Evolutionary conservation across 768 basidiomycete genomes (phyloP).

Genomic region (Hygrophorus russula): DNA sequence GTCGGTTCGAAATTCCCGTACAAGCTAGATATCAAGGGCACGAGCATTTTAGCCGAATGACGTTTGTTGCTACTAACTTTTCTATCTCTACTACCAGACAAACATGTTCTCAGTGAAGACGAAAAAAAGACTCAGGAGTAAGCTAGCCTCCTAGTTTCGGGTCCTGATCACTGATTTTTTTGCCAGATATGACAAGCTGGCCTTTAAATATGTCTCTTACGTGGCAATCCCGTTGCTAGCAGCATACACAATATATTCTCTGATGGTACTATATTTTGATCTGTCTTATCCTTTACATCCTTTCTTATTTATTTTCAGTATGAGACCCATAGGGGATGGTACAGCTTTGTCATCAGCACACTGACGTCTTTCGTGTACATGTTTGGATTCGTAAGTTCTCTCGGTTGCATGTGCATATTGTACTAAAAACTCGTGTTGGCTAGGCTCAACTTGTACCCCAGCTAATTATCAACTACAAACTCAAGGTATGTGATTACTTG

Average conservation of each 20-base stretch:
- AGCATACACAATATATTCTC: constrained; percentile 69
- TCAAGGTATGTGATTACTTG: constrained; percentile 54
- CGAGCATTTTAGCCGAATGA: constrained; percentile 8
- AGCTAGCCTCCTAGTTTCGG: constrained; percentile 14
- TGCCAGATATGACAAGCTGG: constrained; percentile 75
- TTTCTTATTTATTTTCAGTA: constrained; percentile 19
- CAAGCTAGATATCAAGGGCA: constrained; percentile 72
- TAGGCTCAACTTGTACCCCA: constrained; percentile 82
- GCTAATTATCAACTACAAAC: constrained; percentile 93
- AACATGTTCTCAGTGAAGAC: constrained; percentile 91
- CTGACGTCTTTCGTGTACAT: constrained; percentile 89
- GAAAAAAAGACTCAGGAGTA: constrained; percentile 98
- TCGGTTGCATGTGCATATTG: constrained; percentile 5
- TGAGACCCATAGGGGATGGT: constrained; percentile 88
- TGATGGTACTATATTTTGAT: constrained; percentile 23
- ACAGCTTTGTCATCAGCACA: constrained; percentile 89
- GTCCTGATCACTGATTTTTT: constrained; percentile 3
- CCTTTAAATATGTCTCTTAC: constrained; percentile 92
- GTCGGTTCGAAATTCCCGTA: constrained; percentile 68
- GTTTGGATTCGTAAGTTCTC: constrained; percentile 87
- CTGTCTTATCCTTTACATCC: too few relatives aligned
- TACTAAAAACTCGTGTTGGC: constrained; percentile 8
- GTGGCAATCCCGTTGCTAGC: constrained; percentile 74
- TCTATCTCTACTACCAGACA: constrained; percentile 43
- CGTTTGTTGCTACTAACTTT: not conserved